Percentiles rank a stretch among this genome's conserved stretches.
Evolutionary conservation across 441 rosid genomes (phyloP).

Genomic region (Mallotus japonicus): DNA sequence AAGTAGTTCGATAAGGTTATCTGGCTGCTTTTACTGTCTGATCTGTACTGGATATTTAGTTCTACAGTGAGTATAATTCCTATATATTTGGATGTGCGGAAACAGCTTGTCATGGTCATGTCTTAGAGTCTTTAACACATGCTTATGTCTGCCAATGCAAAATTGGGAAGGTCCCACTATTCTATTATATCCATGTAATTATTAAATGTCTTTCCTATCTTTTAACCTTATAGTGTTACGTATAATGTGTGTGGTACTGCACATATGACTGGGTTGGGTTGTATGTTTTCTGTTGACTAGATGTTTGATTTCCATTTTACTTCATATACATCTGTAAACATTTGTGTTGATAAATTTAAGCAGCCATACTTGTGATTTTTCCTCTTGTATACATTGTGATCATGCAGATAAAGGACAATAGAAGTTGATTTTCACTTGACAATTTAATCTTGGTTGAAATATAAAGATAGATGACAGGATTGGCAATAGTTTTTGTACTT

Average conservation of each 20-base stretch:
- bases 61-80: slow-evolving; percentile 17
- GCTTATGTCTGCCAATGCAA: slow-evolving; percentile 19
- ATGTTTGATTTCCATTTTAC: neutral
- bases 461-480: slow-evolving; percentile 7
- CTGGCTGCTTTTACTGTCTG: neutral
- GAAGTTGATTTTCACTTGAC: neutral
- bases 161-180: slow-evolving; percentile 24
- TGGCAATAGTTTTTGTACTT: neutral
- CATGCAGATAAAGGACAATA: neutral
- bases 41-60: slow-evolving; percentile 16
- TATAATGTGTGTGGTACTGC: slow-evolving; percentile 1
- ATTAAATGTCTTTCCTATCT: neutral
- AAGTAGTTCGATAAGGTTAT: slow-evolving; percentile 11
- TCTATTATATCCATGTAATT: slow-evolving; percentile 6
- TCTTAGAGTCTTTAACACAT: slow-evolving; percentile 28
- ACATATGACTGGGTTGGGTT: neutral
- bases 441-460: neutral
- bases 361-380: neutral
- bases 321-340: slow-evolving; percentile 1
- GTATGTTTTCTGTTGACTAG: too few species aligned
- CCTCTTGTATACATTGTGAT: slow-evolving; percentile 2
- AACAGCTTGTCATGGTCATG: slow-evolving; percentile 30
- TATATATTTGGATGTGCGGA: slow-evolving; percentile 17
- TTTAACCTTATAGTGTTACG: neutral
- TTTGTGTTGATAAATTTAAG: neutral